Evolutionary conservation across 352 stramenopile genomes (phyloP).

Genomic region (Phytophthora rubi): DNA sequence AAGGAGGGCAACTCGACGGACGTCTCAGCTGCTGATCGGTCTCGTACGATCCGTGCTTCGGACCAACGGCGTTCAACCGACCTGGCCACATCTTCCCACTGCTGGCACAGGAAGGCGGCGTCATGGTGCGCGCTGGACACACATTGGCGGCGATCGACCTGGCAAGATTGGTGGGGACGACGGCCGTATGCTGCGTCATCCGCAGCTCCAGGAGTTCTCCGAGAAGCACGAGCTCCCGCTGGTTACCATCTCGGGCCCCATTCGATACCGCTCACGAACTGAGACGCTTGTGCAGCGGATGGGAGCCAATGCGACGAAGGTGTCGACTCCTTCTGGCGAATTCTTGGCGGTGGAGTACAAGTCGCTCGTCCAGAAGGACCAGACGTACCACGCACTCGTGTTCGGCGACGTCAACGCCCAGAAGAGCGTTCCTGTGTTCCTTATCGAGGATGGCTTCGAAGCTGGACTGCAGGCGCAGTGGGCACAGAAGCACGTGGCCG

Average conservation of each 20-base stretch:
- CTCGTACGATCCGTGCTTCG: constrained; percentile 89
- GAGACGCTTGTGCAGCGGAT: constrained; percentile 63
- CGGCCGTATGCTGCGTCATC: constrained; percentile 73
- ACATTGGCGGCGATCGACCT: constrained; percentile 97
- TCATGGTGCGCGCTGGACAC: constrained; percentile 91
- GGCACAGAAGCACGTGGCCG: constrained; percentile 58
- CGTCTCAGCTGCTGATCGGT: constrained; percentile 94
- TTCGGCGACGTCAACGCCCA: constrained; percentile 40
- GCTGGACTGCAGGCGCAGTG: constrained; percentile 60
- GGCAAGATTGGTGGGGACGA: constrained; percentile 86
- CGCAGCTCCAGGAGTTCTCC: constrained; percentile 90
- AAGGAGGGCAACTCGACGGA: constrained; percentile 93
- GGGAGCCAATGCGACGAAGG: constrained; percentile 18
- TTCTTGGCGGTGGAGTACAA: constrained; percentile 72
- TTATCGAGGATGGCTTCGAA: constrained; percentile 62
- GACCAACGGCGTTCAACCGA: constrained; percentile 60
- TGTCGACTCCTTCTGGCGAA: constrained; percentile 71
- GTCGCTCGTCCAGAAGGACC: constrained; percentile 54
- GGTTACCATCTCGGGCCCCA: constrained; percentile 96
- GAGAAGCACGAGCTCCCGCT: constrained; percentile 91
- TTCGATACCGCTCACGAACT: constrained; percentile 90
- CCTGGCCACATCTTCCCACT: constrained; percentile 81
- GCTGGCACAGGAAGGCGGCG: constrained; percentile 62
- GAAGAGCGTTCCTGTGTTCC: constrained; percentile 57
- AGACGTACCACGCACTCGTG: constrained; percentile 60